Evolutionary conservation across 2,329 filamentous ascomycete genomes (phyloP).

Genomic region (Venturia carpophila): DNA sequence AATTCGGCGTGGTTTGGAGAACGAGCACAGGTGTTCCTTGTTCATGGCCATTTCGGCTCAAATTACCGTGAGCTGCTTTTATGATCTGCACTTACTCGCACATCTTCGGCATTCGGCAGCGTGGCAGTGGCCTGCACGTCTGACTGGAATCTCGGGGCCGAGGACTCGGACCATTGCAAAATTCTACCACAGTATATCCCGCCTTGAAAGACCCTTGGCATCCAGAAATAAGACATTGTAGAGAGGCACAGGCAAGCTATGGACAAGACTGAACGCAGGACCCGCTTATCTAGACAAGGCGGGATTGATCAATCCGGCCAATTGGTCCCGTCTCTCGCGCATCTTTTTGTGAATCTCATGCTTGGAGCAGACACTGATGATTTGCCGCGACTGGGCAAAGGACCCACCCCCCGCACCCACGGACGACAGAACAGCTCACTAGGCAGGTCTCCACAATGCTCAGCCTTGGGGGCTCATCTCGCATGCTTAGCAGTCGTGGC

Average conservation of each 20-base stretch:
- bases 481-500: neutral
- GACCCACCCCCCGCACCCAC: neutral
- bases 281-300: too few relatives aligned
- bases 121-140: too few relatives aligned
- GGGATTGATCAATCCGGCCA: too few relatives aligned
- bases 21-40: neutral
- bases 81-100: neutral
- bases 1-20: neutral
- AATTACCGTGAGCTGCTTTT: neutral
- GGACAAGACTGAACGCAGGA: neutral
- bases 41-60: neutral
- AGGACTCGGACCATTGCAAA: too few relatives aligned
- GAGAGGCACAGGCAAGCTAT: neutral
- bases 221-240: neutral
- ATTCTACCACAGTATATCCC: too few relatives aligned
- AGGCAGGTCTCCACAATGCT: neutral
- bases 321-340: too few relatives aligned
- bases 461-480: neutral
- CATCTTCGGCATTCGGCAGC: too few relatives aligned
- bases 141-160: too few relatives aligned
- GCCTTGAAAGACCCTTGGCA: neutral
- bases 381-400: neutral
- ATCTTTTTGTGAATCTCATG: too few relatives aligned
- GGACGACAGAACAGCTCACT: neutral
- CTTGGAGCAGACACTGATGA: too few relatives aligned